Evolutionary conservation across 2,329 filamentous ascomycete genomes (phyloP), one percentile per base, ranked within the genome.

Genomic region (Plectosphaerella cucumerina): DNA sequence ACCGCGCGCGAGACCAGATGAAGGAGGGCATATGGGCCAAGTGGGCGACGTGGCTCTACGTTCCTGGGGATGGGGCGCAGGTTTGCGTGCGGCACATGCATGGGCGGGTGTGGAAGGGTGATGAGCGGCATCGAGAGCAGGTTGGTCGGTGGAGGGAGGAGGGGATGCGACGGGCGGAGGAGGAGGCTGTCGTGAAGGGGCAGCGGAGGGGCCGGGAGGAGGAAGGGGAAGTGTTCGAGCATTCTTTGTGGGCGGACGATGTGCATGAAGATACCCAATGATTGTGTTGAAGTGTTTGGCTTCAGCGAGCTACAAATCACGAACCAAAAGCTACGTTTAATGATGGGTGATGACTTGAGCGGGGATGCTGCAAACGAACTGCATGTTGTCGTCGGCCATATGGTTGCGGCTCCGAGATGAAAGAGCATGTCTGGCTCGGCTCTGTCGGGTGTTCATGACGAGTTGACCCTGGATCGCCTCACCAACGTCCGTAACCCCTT

Each of bases 41-140:
- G 53, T 82, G 78, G 78, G 78, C 76, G 0, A 77, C 71, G 33
- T 82, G 78, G 78, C 64, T 81, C 17, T 81, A 78, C 55, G 78
- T 77, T 34, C 78, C 78, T 0, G 69, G 70, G 2, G 63, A 73
- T 3, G 78, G 76, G 1, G 70, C 60, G 48, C 56, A 60, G 44
- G 55, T 76, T 5, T 81, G 77, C 46, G 53, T 82, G 44, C 65
- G 71, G 43, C 78, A 82, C 53, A 65, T 81, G 0, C 69, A 79
- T 39, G 78, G 78, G 0, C 65, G 78, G 15, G 77, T 70, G 0
- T 80, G 76, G 74, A 65, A 70, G 45, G 77, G 76, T 0, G 59
- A 60, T 0, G 71, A 72, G 50, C 62, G 52, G 3, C 62, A 66
- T 18, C 37, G 44, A 23, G 54, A 51, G n/a, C 53, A 58, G 45